These are phyloP conservation scores for Lactarius hengduanensis DNA, from an alignment of 768 basidiomycete genomes.

Conservation along the genomic window DNA sequence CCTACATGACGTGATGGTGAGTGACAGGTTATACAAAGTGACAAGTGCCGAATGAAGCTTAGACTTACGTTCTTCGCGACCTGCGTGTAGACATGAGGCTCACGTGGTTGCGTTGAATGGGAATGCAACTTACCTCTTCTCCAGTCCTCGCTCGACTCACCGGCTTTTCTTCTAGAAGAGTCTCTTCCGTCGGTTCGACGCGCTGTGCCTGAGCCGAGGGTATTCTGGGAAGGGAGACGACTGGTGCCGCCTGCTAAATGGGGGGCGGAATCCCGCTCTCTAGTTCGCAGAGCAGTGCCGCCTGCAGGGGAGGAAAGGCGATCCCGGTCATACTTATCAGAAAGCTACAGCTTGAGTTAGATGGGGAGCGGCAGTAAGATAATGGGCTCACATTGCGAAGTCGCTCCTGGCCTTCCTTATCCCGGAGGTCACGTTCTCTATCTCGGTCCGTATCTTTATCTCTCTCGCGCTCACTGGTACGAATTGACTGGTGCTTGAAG, in stretches of 20 bases:
- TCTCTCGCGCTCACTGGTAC: constrained; percentile 54
- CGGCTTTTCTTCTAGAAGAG: constrained; percentile 60
- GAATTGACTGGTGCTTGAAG: constrained; percentile 84
- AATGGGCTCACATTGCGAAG: constrained; percentile 63
- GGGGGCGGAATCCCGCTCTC: constrained; percentile 66
- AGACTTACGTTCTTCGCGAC: constrained; percentile 62
- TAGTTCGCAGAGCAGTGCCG: constrained; percentile 49
- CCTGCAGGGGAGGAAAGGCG: constrained; percentile 55
- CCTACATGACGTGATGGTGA: constrained; percentile 37
- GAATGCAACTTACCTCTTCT: constrained; percentile 59
- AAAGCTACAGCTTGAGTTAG: constrained; percentile 51
- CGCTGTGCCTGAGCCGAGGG: constrained; percentile 38
- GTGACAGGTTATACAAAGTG: not conserved
- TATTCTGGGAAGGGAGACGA: constrained; percentile 39
- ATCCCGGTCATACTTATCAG: constrained; percentile 86
- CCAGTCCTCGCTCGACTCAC: constrained; percentile 82
- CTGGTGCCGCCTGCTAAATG: constrained; percentile 50
- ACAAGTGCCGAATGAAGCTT: not conserved
- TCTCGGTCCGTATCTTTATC: constrained; percentile 45
- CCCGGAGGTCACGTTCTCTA: constrained; percentile 55
- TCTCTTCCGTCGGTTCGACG: constrained; percentile 63
- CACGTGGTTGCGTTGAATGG: constrained; percentile 16
- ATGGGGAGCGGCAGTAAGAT: constrained; percentile 2
- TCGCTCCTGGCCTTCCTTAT: constrained; percentile 76
- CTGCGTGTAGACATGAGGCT: constrained; percentile 31